A percentile compares a stretch with the other conserved stretches of the same genome.
Conservation (phyloP, 768 basidiomycete genomes). For the Suillus tomentosus region DNA sequence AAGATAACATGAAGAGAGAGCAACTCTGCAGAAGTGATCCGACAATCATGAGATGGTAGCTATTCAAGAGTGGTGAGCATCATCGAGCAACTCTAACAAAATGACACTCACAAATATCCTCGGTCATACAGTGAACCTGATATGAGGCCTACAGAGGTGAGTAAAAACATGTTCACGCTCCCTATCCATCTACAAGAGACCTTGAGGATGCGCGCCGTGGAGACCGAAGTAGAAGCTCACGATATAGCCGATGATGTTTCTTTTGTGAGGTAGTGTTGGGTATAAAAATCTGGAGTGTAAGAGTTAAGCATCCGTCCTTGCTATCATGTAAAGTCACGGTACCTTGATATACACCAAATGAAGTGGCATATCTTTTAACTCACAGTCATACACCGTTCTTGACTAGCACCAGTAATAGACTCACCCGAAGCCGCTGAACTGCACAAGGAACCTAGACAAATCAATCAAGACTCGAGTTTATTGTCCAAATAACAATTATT, state of each 20-base stretch:
- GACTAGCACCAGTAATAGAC: not conserved
- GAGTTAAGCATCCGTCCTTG: not conserved
- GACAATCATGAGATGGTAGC: slow-evolving; percentile 14
- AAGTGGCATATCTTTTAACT: slow-evolving; percentile 31
- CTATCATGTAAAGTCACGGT: not conserved
- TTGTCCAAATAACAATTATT: not conserved
- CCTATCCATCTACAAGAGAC: slow-evolving; percentile 43
- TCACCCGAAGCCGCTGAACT: slow-evolving; percentile 37
- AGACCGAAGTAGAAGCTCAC: slow-evolving; percentile 24
- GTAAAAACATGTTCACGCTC: slow-evolving; percentile 45
- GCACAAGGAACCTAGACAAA: slow-evolving; percentile 30
- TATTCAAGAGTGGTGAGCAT: not conserved
- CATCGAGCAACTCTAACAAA: not conserved
- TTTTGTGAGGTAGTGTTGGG: slow-evolving; percentile 36
- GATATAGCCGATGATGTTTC: slow-evolving; percentile 38
- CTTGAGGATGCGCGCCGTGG: not conserved
- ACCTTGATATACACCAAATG: slow-evolving; percentile 47
- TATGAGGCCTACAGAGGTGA: slow-evolving; percentile 39
- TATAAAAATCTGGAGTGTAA: slow-evolving; percentile 38
- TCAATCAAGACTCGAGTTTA: not conserved
- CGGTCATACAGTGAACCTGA: slow-evolving; percentile 50
- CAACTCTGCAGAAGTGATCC: slow-evolving; percentile 22
- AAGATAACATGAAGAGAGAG: slow-evolving; percentile 43
- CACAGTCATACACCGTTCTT: not conserved
- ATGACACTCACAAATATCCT: slow-evolving; percentile 47